phyloP scores from a whole-genome alignment of 306 rosid species.

The Pterocarpus santalinus region DNA sequence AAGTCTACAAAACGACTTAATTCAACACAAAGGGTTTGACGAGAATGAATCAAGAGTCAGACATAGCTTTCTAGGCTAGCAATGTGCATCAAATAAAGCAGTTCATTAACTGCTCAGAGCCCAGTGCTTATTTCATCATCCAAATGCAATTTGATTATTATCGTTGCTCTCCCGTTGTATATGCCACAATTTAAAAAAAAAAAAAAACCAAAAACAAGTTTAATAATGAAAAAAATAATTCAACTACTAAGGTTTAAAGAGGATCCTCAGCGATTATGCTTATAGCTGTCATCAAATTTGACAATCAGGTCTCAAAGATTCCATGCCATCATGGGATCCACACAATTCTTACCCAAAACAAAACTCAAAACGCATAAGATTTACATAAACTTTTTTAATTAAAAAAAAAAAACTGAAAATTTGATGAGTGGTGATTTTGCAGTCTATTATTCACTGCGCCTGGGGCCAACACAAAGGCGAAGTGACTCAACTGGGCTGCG shows the following conservation, averaged over 20 bases:
- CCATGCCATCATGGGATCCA: constrained; percentile 95
- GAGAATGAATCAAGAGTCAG: constrained; percentile 58
- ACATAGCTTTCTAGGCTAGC: constrained; percentile 96
- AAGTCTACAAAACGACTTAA: background rate
- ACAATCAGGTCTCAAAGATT: constrained; percentile 99
- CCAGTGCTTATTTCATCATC: constrained; percentile 84
- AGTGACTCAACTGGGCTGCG: constrained; percentile 94
- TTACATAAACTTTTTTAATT: background rate
- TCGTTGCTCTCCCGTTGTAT: background rate
- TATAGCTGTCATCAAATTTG: constrained; percentile 77
- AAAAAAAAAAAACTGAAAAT: background rate
- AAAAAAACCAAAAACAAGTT: rapidly evolving
- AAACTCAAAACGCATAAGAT: background rate
- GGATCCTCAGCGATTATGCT: constrained; percentile 91
- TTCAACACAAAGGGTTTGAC: background rate
- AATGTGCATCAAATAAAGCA: constrained; percentile 70
- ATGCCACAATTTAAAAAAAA: background rate
- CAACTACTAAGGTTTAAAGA: background rate
- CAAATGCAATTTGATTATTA: background rate
- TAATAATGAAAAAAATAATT: background rate
- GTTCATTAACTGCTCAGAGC: constrained; percentile 78
- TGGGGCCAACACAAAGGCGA: constrained; percentile 58
- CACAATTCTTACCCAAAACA: background rate
- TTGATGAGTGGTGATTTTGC: constrained; percentile 55
- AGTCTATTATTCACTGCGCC: constrained; percentile 82